Evolutionary conservation across 2,329 filamentous ascomycete species (phyloP), one percentile per base, ranked within the genome.

Genomic region (Arthrinium phaeospermum): DNA sequence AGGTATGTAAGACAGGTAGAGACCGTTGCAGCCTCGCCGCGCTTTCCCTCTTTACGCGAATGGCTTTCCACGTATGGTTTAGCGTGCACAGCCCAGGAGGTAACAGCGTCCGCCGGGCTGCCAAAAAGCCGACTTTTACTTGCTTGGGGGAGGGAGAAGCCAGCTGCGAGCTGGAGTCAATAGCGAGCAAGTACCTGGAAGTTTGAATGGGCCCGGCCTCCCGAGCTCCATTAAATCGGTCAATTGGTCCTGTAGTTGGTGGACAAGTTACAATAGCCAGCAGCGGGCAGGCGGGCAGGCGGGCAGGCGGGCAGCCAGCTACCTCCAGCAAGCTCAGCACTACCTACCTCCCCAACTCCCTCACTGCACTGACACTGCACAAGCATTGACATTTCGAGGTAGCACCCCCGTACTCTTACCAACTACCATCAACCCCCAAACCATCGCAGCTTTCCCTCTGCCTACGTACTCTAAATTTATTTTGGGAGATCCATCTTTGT

Each of bases 401-500:
- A 57, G 51, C 27, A 57, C 51, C 24, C 24, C 19, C 27, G 27
- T 57, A 57, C 51, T 34, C 14, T 6, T 57, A 57, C 51, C 14
- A 57, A 30, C 51, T 27, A 53, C 49, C 53, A 16, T 61, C 37
- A 41, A 19, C 53, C 53, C 53, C 37, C 37, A 57, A 57, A 41
- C 27, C 53, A 64, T 64, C 34, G 34, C 57, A 64, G 57, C 57
- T 41, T 61, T 64, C 57, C 57, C 57, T 64, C 57, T 64, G 22
- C 57, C 34, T 14, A 10, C 34, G 34, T 41, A 64, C 57, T 64
- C 57, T 64, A 64, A 64, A 64, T 64, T 64, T 64, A 64, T 64
- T 64, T 64, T 64, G 57, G 57, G 57, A 41, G 57, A 41, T 64
- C 57, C 57, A 37, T 64, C 51, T 57, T 57, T 64, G 57, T 64